A percentile compares a stretch with the other conserved stretches of the same genome.
These are phyloP conservation scores for Vigna radiata DNA, from an alignment of 306 rosid genomes.

Conservation along the genomic window DNA sequence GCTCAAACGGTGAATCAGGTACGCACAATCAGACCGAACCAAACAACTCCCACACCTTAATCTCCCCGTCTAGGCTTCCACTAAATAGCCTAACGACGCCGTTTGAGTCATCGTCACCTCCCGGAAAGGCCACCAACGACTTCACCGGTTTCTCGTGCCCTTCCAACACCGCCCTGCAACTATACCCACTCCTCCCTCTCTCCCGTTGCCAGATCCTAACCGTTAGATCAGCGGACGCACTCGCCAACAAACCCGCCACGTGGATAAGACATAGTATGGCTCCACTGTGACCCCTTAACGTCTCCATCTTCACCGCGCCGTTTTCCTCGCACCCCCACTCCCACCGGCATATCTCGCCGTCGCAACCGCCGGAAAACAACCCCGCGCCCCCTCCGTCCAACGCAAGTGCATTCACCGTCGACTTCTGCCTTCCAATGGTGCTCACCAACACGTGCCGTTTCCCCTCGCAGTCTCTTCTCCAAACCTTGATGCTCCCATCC, in stretches of 20 bases:
- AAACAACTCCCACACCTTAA: conserved; percentile 58
- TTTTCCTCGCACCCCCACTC: conserved; percentile 34
- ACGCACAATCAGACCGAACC: neutral
- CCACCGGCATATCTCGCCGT: conserved; percentile 53
- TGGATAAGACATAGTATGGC: conserved; percentile 58
- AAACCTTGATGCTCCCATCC: conserved; percentile 59
- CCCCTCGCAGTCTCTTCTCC: conserved; percentile 56
- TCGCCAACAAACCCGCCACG: conserved; percentile 51
- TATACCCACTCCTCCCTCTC: conserved; percentile 11
- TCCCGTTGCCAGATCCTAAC: conserved; percentile 69
- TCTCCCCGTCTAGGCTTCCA: conserved; percentile 68
- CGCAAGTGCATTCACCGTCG: conserved; percentile 53
- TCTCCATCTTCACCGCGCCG: conserved; percentile 45
- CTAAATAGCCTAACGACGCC: conserved; percentile 54
- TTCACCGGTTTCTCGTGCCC: conserved; percentile 72
- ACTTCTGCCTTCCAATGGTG: conserved; percentile 40
- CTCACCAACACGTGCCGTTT: conserved; percentile 44
- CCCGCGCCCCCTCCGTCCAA: conserved; percentile 43
- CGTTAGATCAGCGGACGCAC: conserved; percentile 71
- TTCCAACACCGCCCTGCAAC: conserved; percentile 52
- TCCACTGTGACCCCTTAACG: conserved; percentile 56
- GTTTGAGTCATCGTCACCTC: conserved; percentile 11
- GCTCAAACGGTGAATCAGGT: neutral
- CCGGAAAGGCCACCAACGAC: conserved; percentile 52
- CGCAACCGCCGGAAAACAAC: conserved; percentile 58